Evolutionary conservation across 495 filamentous ascomycete species (phyloP).

Genomic region (Trypethelium eluteriae): DNA sequence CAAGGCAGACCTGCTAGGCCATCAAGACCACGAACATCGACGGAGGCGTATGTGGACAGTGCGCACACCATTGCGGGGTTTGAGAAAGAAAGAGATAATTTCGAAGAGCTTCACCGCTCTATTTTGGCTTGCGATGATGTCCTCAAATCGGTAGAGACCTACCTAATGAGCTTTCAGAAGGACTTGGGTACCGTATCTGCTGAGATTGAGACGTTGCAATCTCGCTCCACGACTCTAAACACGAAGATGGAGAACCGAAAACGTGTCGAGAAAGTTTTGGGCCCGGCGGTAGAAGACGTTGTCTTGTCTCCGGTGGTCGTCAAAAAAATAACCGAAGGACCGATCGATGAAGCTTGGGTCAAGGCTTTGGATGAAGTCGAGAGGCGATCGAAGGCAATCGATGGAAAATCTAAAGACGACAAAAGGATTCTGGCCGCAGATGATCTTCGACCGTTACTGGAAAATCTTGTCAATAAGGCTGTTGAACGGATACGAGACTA

Average conservation of each 20-base stretch:
- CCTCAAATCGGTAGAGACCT: constrained; percentile 82
- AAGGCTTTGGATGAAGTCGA: constrained; percentile 79
- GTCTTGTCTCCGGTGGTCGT: constrained; percentile 77
- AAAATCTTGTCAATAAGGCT: constrained; percentile 80
- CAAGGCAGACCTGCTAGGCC: constrained; percentile 11
- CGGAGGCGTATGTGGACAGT: constrained; percentile 45
- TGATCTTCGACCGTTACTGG: constrained; percentile 77
- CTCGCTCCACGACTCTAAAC: constrained; percentile 74
- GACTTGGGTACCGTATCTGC: constrained; percentile 86
- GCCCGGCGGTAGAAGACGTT: constrained; percentile 85
- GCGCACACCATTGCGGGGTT: constrained; percentile 72
- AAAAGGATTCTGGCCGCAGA: constrained; percentile 62
- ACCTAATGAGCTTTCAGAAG: constrained; percentile 83
- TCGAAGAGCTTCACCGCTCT: constrained; percentile 82
- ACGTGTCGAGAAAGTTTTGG: constrained; percentile 78
- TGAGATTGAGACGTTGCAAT: constrained; percentile 89
- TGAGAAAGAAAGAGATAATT: constrained; percentile 82
- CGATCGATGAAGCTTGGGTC: constrained; percentile 85
- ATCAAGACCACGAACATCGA: constrained; percentile 37
- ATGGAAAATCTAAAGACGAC: constrained; percentile 53
- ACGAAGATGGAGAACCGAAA: constrained; percentile 83
- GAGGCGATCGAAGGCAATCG: constrained; percentile 61
- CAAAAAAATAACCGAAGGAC: constrained; percentile 72
- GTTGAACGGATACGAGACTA: constrained; percentile 90
- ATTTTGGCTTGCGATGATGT: constrained; percentile 89